These are phyloP conservation scores for Geotrichum ghanense DNA, from an alignment of 805 yeast species.

Conservation along the genomic window DNA sequence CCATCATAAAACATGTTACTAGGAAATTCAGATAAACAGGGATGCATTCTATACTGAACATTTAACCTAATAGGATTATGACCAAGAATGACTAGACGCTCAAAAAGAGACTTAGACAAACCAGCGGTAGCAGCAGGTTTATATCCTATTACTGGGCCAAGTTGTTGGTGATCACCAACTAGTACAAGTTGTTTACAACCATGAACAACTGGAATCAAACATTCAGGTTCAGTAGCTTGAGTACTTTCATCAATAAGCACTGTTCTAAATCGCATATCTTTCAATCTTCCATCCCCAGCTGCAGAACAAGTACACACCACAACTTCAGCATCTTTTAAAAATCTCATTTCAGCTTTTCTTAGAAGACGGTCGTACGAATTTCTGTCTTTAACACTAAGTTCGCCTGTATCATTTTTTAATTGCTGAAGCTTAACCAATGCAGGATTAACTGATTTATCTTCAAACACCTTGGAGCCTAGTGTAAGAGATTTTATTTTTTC, in stretches of 20 bases:
- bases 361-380: constrained; percentile 32
- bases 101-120: constrained; percentile 74
- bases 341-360: constrained; percentile 36
- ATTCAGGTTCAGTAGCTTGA: constrained; percentile 89
- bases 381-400: constrained; percentile 46
- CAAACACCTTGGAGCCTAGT: constrained; percentile 44
- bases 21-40: constrained; percentile 74
- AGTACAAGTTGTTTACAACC: constrained; percentile 84
- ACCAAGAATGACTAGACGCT: constrained; percentile 70
- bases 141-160: constrained; percentile 83
- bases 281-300: constrained; percentile 67
- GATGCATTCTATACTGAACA: constrained; percentile 94
- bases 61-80: constrained; percentile 77
- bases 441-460: constrained; percentile 19
- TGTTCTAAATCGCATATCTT: constrained; percentile 47
- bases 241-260: constrained; percentile 89
- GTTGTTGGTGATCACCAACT: constrained; percentile 93
- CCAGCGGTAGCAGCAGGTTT: constrained; percentile 80
- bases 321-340: constrained; percentile 54
- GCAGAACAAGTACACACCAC: constrained; percentile 89
- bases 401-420: constrained; percentile 57
- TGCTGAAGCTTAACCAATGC: constrained; percentile 47
- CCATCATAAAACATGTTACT: constrained; percentile 92
- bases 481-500: constrained; percentile 46
- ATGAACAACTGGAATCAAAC: constrained; percentile 75